Evolutionary conservation across 1,284 basidiomycete genomes (phyloP), one percentile per base, ranked within the genome.

Genomic region (Irpex sp.): DNA sequence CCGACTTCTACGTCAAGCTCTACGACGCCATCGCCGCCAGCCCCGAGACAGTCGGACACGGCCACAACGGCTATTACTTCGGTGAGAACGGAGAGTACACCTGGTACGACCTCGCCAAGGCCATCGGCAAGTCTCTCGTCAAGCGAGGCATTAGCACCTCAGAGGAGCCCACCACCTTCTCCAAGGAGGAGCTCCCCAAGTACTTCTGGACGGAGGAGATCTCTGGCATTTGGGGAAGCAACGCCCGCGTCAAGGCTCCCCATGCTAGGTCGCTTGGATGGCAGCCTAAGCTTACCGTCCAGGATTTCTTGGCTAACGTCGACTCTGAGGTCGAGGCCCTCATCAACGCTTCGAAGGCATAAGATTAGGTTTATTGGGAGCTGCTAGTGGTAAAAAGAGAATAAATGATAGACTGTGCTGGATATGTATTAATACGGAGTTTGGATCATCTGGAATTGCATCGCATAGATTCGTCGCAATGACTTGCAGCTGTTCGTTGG

Each of bases 1-100:
- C 40, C n/a, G 40, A 47, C 11, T 47, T 47, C 40, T 47, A 66
- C 57, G 54, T 64, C 26, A 59, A 34, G 6, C 54, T 69, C 19
- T 66, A 67, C 65, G 61, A 71, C 61, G 54, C 64, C 9, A 57
- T 63, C 58, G 21, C 64, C 21, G 37, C 26, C 52, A 64, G 64
- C 13, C 66, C 69, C 6, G 59, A 56, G 44, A 61, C 52, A 31
- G 66, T 66, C 49, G 65, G 66, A 13, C 79, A 81, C 60, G 81
- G 81, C 11, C 72, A 72, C 26, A 71, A 78, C 8, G 81, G 81
- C 4, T 80, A 75, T 65, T 81, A 81, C 67, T 81, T 81, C 64
- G 77, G 69, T 15, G 80, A 80, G 67, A 78, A 78, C 63, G 79
- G 79, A 49, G 79, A 82, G 65, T 75, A 80, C 64, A 70, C 65